Base-by-base conservation (phyloP, 129 eudicot genomes). In the Flaveria ramosissima region DNA sequence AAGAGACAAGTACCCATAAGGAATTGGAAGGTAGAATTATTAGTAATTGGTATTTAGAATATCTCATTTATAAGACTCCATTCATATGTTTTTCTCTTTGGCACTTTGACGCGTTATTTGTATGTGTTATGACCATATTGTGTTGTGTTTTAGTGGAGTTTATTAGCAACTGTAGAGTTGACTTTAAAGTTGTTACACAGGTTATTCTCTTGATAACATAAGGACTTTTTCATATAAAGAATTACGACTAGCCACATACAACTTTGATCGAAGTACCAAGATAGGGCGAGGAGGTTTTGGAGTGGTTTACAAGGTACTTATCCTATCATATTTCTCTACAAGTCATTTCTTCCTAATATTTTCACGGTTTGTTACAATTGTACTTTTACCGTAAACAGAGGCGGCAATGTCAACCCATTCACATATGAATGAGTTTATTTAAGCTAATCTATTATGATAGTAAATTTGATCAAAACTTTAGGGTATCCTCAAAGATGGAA, bases 281-380 rank as follows among this genome's bases (percentile, higher is more conserved):
- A 87, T 94, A 68, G 99, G 99, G 42, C 86, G 96, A 73, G 99
- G 99, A 77, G 99, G 99, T 62, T 94, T 94, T 80, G 99, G 99
- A 61, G 83, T 85, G 16, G 99, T 94, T 71, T 94, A 86, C 89
- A 91, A 94, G 99, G 99, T 89, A 86, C 80, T 47, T 21, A 63
- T 43, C 76, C 23, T 72, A 17, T 48, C 17, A 6, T 19, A 19
- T 16, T 6, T 67, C 52, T 78, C 52, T 9, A 14, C 23, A 24
- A 53, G 23, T 77, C 23, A 56, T 36, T 36, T 36, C 7, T 5
- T 5, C 41, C 41, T 36, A 36, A 36, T 36, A 36, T 36, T 36
- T 36, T 36, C 41, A 4, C 7, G 41, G 39, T 2, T 60, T 3
- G 41, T 60, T 60, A 60, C 39, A 8, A 24, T 60, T 60, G 66